Percentiles rank a stretch among this genome's conserved stretches.
Conservation (phyloP, 2,329 filamentous ascomycete genomes). For the Fusarium nodosum region DNA sequence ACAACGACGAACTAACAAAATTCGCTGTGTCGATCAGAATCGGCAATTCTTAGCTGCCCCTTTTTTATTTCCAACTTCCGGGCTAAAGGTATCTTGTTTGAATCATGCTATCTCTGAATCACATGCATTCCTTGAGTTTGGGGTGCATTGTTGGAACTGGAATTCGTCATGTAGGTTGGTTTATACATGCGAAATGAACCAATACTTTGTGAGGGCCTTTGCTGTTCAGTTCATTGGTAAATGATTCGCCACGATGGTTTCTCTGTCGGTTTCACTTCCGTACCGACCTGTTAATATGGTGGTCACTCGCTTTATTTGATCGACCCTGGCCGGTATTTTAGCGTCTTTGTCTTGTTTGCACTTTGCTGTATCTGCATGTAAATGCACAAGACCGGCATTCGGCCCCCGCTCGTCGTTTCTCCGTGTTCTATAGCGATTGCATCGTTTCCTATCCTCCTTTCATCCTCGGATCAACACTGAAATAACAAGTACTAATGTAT, state of each 20-base stretch:
- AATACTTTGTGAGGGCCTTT: slow-evolving; percentile 5
- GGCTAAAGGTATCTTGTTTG: slow-evolving; percentile 11
- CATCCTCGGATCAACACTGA: slow-evolving; percentile 5
- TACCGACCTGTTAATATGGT: slow-evolving; percentile 12
- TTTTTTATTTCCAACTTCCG: slow-evolving; percentile 26
- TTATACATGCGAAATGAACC: neutral
- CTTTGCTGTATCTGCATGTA: slow-evolving; percentile 45
- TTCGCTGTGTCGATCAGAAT: slow-evolving; percentile 42
- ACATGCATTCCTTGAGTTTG: slow-evolving; percentile 31
- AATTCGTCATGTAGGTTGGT: neutral
- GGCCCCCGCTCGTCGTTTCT: slow-evolving; percentile 43
- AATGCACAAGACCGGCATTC: slow-evolving; percentile 46
- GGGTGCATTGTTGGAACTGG: neutral
- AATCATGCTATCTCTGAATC: slow-evolving; percentile 33
- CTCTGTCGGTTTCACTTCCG: slow-evolving; percentile 26
- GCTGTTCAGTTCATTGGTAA: slow-evolving; percentile 20
- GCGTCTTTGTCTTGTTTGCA: slow-evolving; percentile 33
- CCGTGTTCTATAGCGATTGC: slow-evolving; percentile 25
- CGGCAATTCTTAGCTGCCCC: slow-evolving; percentile 38
- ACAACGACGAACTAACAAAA: slow-evolving; percentile 32
- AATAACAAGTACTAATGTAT: neutral
- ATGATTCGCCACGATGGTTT: slow-evolving; percentile 36
- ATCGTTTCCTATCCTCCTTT: slow-evolving; percentile 17
- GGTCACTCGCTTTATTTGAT: neutral
- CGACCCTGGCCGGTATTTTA: slow-evolving; percentile 24